These are phyloP conservation scores for Euphorbia schlechtendalii DNA, from an alignment of 441 rosid species.

Conservation along the genomic window DNA sequence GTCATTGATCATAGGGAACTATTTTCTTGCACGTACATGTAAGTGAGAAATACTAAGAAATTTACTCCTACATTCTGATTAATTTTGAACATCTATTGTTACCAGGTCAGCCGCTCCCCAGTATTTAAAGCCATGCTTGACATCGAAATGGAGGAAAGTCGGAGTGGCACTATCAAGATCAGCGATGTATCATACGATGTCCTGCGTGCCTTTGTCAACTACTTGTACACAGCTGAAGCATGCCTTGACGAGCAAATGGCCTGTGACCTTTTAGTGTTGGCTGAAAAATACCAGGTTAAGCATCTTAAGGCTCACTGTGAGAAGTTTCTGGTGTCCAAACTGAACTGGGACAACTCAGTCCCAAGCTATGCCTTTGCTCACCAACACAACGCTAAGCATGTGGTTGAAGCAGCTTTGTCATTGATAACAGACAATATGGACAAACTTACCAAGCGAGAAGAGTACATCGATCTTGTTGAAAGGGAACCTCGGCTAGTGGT, in stretches of 20 bases:
- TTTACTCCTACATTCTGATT: background rate
- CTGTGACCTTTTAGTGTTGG: slow-evolving; percentile 70
- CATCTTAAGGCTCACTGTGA: slow-evolving; percentile 73
- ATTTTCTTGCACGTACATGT: background rate
- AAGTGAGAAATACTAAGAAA: background rate
- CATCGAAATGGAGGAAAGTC: slow-evolving; percentile 85
- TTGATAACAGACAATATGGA: slow-evolving; percentile 76
- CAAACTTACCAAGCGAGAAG: slow-evolving; percentile 55
- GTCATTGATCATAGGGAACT: background rate
- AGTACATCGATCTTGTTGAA: slow-evolving; percentile 68
- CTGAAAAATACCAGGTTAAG: slow-evolving; percentile 78
- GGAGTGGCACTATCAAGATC: slow-evolving; percentile 81
- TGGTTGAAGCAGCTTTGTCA: slow-evolving; percentile 58
- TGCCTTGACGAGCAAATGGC: slow-evolving; percentile 73
- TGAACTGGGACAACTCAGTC: slow-evolving; percentile 71
- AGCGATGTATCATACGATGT: slow-evolving; percentile 61
- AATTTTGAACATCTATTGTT: slow-evolving; percentile 4
- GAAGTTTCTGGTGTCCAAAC: slow-evolving; percentile 65
- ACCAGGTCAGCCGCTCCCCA: slow-evolving; percentile 69
- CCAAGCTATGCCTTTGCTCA: slow-evolving; percentile 78
- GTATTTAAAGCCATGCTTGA: slow-evolving; percentile 84
- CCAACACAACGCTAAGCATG: slow-evolving; percentile 68
- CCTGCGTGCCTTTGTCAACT: slow-evolving; percentile 56
- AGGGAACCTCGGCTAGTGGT: slow-evolving; percentile 78
- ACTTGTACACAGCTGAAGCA: slow-evolving; percentile 75